Base-by-base conservation (phyloP, 305 asterid genomes). In the Fraxinus nigra region DNA sequence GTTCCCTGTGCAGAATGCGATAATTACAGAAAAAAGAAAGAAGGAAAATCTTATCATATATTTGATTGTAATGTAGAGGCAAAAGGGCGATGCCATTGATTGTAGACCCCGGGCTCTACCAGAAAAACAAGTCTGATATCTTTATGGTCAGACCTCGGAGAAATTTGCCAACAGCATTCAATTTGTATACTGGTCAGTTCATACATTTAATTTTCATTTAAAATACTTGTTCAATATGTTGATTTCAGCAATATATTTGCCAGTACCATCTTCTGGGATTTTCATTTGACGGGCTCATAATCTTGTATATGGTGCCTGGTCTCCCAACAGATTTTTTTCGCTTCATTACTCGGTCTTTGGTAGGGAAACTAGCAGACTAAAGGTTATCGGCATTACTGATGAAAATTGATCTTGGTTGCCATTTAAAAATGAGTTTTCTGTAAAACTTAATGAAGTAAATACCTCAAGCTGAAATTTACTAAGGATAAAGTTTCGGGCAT, bases 1-100 rank as follows among this genome's bases (percentile, higher is more conserved):
- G 95, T 84, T 85, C 77, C 51, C 20, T 79, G 78, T 75, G 75
- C 75, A 35, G 10, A 22, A 30, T 26, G 59, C 46, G 32, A 5
- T 51, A 30, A 51, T 33, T 74, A 11, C 84, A 3, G 26, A 79
- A 43, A 59, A 46, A 73, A 24, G 70, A 51, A 18, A 54, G 10
- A 72, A 30, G 61, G 35, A 33, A 79, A 37, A 67, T 79, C 32
- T 83, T 38, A 84, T 81, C 33, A 70, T 33, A 37, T 43, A 65
- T 78, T 63, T 24, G 80, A 63, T 82, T 83, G 80, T 81, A 72
- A 70, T 91, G 80, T 90, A 93, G 97, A 78, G 6, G 80, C 72
- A 86, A 87, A 6, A 87, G 97, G 84, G 97, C 94, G 75, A 92
- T 90, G 97, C 97, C 97, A 1, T 84, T 93, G 86, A 90, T 93